Evolutionary conservation across 306 rosid genomes (phyloP).

Genomic region (Ochetophila trinervis): DNA sequence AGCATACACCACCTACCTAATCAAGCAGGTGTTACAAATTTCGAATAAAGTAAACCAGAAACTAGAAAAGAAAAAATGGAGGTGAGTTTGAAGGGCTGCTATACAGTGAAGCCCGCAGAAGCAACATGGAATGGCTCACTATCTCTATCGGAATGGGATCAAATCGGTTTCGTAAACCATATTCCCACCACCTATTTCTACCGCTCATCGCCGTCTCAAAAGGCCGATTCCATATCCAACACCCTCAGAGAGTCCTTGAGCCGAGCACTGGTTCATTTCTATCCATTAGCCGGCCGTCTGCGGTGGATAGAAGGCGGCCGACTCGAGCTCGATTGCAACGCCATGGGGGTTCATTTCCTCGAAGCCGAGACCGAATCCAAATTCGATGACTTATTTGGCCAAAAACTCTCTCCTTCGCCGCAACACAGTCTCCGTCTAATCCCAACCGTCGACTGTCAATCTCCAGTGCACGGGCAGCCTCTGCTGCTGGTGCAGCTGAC

Average conservation of each 20-base stretch:
- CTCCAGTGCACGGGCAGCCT: slow-evolving; percentile 39
- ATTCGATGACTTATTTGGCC: background rate
- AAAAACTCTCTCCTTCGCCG: too few species aligned
- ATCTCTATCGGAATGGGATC: slow-evolving; percentile 9
- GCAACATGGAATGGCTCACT: background rate
- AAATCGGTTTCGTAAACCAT: background rate
- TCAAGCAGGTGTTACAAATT: too few species aligned
- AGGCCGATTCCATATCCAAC: slow-evolving; percentile 18
- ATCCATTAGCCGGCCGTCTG: slow-evolving; percentile 52
- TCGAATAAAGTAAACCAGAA: too few species aligned
- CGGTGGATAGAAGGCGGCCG: background rate
- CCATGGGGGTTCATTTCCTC: background rate
- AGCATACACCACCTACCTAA: too few species aligned
- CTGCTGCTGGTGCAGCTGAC: slow-evolving; percentile 41
- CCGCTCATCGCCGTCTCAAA: slow-evolving; percentile 7
- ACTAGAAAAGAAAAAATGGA: background rate
- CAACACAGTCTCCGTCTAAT: background rate
- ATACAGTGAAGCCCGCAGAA: background rate
- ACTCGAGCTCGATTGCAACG: background rate
- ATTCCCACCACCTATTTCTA: slow-evolving; percentile 38
- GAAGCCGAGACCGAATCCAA: background rate
- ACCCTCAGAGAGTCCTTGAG: slow-evolving; percentile 40
- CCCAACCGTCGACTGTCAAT: background rate
- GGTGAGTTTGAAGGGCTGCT: background rate
- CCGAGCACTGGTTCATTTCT: slow-evolving; percentile 45